Evolutionary conservation across 495 filamentous ascomycete genomes (phyloP).

Genomic region (Tuber microsphaerosporum): DNA sequence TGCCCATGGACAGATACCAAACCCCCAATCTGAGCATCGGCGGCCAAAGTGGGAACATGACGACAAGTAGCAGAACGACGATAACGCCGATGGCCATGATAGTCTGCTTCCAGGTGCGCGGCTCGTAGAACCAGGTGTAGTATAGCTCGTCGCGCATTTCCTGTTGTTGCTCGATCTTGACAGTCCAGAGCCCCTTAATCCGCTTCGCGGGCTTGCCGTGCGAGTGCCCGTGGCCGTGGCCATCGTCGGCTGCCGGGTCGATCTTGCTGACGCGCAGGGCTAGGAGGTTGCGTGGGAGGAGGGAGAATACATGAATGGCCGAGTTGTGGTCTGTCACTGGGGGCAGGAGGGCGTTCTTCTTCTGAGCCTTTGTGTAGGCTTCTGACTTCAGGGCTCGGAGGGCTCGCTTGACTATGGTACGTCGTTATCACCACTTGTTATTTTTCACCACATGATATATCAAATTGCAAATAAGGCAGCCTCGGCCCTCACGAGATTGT

Average conservation of each 20-base stretch:
- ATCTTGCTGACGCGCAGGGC: slow-evolving; percentile 83
- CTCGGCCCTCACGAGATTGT: neutral
- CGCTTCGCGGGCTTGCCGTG: slow-evolving; percentile 67
- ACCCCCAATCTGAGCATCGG: slow-evolving; percentile 83
- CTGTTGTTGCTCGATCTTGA: slow-evolving; percentile 93
- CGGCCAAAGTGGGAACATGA: slow-evolving; percentile 96
- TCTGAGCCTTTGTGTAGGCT: slow-evolving; percentile 75
- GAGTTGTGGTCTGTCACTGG: slow-evolving; percentile 76
- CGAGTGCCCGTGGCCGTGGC: slow-evolving; percentile 63
- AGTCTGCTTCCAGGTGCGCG: slow-evolving; percentile 85
- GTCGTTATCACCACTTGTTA: neutral
- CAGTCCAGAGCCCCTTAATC: slow-evolving; percentile 91
- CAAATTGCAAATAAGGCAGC: neutral
- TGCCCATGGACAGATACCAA: slow-evolving; percentile 94
- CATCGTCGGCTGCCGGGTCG: slow-evolving; percentile 54
- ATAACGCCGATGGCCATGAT: slow-evolving; percentile 79
- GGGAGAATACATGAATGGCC: slow-evolving; percentile 87
- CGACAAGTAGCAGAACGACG: slow-evolving; percentile 70
- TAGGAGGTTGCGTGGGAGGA: slow-evolving; percentile 89
- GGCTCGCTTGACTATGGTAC: slow-evolving; percentile 77
- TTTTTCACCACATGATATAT: neutral
- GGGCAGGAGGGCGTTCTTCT: slow-evolving; percentile 83
- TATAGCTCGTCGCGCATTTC: slow-evolving; percentile 83
- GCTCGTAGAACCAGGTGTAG: slow-evolving; percentile 96
- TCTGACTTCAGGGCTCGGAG: slow-evolving; percentile 85